Evolutionary conservation across 1,284 basidiomycete species (phyloP).

Genomic region (Apiotrichum laibachii): DNA sequence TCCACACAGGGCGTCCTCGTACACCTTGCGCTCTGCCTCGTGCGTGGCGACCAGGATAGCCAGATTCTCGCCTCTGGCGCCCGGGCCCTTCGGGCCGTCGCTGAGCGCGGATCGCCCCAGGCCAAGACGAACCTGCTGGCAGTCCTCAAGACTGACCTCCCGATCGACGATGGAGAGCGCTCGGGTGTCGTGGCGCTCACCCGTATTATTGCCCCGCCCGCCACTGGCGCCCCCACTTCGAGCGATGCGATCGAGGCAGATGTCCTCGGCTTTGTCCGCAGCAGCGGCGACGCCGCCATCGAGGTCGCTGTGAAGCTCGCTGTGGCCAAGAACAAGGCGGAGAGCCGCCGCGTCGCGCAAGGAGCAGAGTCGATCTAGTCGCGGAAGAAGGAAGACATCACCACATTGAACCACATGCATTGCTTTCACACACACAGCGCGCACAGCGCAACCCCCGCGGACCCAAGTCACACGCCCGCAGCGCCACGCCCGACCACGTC

Average conservation of each 20-base stretch:
- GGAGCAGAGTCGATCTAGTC: too few species aligned
- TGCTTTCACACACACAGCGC: too few species aligned
- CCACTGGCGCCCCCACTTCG: neutral
- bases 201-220: slow-evolving; percentile 1
- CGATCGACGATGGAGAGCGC: neutral
- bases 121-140: too few species aligned
- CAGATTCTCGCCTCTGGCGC: neutral
- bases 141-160: too few species aligned
- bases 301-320: neutral
- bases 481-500: too few species aligned
- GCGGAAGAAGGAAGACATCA: too few species aligned
- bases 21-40: neutral
- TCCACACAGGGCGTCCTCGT: neutral
- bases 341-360: neutral
- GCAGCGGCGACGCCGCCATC: neutral
- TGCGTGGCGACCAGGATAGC: neutral
- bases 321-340: slow-evolving; percentile 1
- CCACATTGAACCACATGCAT: too few species aligned
- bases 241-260: neutral
- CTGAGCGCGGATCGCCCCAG: too few species aligned
- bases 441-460: too few species aligned
- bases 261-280: slow-evolving; percentile 6
- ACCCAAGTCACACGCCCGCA: too few species aligned
- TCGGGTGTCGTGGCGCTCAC: neutral
- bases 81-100: too few species aligned